Conservation (phyloP, 345 rosid species). For the Eucalyptus coolabah region DNA sequence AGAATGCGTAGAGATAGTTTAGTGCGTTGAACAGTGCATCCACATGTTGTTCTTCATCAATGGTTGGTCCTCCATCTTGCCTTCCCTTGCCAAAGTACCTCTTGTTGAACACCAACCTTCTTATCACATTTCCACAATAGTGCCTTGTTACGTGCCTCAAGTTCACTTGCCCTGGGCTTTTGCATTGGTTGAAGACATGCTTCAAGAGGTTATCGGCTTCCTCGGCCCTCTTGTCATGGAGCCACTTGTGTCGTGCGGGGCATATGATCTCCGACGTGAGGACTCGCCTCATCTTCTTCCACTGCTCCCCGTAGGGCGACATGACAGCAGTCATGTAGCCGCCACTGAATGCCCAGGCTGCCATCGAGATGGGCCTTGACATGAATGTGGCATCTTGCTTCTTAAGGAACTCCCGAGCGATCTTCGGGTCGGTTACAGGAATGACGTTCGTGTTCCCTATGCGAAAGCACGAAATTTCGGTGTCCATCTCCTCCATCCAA, state of each 20-base stretch:
- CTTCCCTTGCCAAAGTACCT: not conserved
- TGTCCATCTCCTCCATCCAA: not conserved
- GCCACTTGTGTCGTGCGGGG: not conserved
- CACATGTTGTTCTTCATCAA: not conserved
- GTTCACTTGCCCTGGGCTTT: not conserved
- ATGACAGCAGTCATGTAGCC: not conserved
- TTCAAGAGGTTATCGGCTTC: not conserved
- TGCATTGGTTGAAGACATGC: slow-evolving; percentile 1
- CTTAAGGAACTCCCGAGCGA: not conserved
- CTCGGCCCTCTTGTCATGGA: not conserved
- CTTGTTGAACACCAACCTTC: slow-evolving; percentile 1
- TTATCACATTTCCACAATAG: slow-evolving; percentile 2
- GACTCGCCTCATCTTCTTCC: slow-evolving; percentile 35
- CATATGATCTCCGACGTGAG: slow-evolving; percentile 5
- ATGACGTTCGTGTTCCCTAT: not conserved
- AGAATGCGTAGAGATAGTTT: not conserved
- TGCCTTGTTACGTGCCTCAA: not conserved
- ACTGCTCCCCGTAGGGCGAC: slow-evolving; percentile 24
- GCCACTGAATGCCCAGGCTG: not conserved
- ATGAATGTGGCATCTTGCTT: not conserved
- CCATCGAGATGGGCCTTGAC: not conserved
- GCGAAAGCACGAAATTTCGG: not conserved
- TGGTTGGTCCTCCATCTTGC: not conserved
- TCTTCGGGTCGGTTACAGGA: not conserved
- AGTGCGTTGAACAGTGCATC: not conserved